Conservation (phyloP, 441 rosid species). For the Biscutella auriculata region DNA sequence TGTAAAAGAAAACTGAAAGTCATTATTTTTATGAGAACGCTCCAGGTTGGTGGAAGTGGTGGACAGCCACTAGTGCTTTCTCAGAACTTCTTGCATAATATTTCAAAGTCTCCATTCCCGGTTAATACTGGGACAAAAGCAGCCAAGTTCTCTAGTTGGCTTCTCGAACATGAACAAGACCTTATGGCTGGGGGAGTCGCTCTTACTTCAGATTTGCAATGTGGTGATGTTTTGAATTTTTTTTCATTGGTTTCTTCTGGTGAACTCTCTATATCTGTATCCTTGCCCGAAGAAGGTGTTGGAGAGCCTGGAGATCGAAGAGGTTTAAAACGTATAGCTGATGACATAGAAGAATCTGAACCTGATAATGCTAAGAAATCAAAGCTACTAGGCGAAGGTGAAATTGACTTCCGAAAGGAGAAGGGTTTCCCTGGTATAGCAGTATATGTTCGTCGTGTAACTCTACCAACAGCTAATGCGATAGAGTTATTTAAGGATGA, state of each 20-base stretch:
- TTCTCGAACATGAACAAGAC: constrained; percentile 47
- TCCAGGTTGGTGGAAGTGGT: constrained; percentile 80
- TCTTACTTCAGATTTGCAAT: constrained; percentile 72
- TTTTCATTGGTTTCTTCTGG: constrained; percentile 72
- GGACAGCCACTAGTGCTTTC: constrained; percentile 75
- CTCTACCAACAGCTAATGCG: constrained; percentile 30
- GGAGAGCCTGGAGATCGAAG: constrained; percentile 85
- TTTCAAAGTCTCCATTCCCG: constrained; percentile 77
- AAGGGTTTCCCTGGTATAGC: constrained; percentile 91
- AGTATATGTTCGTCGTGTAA: constrained; percentile 42
- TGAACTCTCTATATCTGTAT: constrained; percentile 54
- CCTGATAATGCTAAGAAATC: constrained; percentile 50
- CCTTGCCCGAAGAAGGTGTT: constrained; percentile 78
- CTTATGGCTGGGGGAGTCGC: constrained; percentile 41
- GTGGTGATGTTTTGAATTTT: constrained; percentile 79
- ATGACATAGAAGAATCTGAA: constrained; percentile 41
- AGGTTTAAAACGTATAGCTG: constrained; percentile 63
- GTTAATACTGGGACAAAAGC: constrained; percentile 74
- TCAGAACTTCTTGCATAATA: constrained; percentile 62
- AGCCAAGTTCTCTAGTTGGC: constrained; percentile 67
- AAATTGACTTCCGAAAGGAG: constrained; percentile 68
- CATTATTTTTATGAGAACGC: constrained; percentile 17
- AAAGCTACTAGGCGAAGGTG: constrained; percentile 56
- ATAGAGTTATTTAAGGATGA: constrained; percentile 43
- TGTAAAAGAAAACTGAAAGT: constrained; percentile 3